phyloP scores from a whole-genome alignment of 2,329 filamentous ascomycete species.

The Conoideocrella luteorostrata region DNA sequence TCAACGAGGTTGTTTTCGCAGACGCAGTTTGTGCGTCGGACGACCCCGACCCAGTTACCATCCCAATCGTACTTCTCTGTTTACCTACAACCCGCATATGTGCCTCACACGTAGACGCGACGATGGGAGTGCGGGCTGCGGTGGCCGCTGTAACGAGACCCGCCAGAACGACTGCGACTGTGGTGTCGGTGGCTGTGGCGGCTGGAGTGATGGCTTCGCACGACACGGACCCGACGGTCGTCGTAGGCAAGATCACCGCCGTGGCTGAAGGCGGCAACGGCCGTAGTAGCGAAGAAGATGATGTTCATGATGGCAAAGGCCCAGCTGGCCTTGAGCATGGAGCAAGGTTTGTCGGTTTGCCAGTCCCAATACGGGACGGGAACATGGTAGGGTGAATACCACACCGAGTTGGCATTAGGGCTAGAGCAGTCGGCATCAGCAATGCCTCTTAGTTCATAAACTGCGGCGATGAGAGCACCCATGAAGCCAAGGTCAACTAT shows the following conservation, averaged over 20 bases:
- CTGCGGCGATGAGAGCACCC: slow-evolving; percentile 57
- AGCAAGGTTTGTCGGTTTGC: slow-evolving; percentile 67
- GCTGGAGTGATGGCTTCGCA: slow-evolving; percentile 24
- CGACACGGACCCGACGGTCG: slow-evolving; percentile 16
- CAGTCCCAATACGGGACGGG: slow-evolving; percentile 49
- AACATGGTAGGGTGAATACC: slow-evolving; percentile 45
- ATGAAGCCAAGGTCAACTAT: slow-evolving; percentile 56
- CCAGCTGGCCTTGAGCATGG: slow-evolving; percentile 87
- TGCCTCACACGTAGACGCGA: slow-evolving; percentile 42
- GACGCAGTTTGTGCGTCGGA: too few species aligned
- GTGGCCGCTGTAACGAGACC: slow-evolving; percentile 19
- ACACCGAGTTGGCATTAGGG: slow-evolving; percentile 42
- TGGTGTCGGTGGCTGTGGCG: slow-evolving; percentile 35
- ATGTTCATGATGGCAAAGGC: slow-evolving; percentile 86
- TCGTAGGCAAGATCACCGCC: slow-evolving; percentile 44
- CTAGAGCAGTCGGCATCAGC: slow-evolving; percentile 58
- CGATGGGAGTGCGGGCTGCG: slow-evolving; percentile 43
- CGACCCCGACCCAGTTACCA: too few species aligned
- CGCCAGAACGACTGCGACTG: slow-evolving; percentile 15
- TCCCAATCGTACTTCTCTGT: too few species aligned
- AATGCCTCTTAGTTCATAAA: slow-evolving; percentile 55
- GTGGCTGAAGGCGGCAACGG: slow-evolving; percentile 59
- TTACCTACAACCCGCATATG: neutral
- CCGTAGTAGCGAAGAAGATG: slow-evolving; percentile 73
- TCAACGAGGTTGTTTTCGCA: too few species aligned